Percentiles rank a stretch among this genome's conserved stretches.
Conservation (phyloP, 1,284 basidiomycete species). For the Ustilago esculenta region DNA sequence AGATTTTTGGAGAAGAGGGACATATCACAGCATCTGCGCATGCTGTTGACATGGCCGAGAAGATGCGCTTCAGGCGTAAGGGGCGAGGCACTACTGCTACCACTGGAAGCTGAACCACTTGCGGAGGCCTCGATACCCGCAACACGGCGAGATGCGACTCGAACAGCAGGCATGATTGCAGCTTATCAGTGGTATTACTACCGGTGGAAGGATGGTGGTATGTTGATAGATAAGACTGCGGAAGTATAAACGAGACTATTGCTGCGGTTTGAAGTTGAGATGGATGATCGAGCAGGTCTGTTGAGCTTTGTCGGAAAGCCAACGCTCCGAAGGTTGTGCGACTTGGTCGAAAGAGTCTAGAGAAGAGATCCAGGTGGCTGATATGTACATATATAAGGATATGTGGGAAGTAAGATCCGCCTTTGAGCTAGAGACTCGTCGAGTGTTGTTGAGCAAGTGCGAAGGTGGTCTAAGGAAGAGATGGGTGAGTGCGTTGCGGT, state of each 20-base stretch:
- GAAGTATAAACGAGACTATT: too few species aligned
- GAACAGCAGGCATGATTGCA: constrained; percentile 29
- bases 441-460: background rate
- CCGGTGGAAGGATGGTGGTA: too few species aligned
- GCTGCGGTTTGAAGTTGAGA: too few species aligned
- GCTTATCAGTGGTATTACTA: background rate
- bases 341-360: too few species aligned
- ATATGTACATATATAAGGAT: too few species aligned
- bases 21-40: constrained; percentile 50
- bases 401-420: too few species aligned
- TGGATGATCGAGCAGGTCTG: background rate
- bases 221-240: too few species aligned
- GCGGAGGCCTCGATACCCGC: constrained; percentile 16
- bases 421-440: background rate
- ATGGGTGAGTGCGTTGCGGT: background rate
- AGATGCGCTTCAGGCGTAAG: constrained; percentile 32
- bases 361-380: too few species aligned
- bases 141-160: constrained; percentile 35
- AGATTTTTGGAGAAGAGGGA: constrained; percentile 41
- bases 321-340: too few species aligned
- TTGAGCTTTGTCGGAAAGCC: background rate
- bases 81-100: constrained; percentile 17
- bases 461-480: constrained; percentile 6
- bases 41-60: constrained; percentile 49
- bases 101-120: constrained; percentile 20